phyloP scores from a whole-genome alignment of 495 filamentous ascomycete genomes.

The Lophiotrema nucula region DNA sequence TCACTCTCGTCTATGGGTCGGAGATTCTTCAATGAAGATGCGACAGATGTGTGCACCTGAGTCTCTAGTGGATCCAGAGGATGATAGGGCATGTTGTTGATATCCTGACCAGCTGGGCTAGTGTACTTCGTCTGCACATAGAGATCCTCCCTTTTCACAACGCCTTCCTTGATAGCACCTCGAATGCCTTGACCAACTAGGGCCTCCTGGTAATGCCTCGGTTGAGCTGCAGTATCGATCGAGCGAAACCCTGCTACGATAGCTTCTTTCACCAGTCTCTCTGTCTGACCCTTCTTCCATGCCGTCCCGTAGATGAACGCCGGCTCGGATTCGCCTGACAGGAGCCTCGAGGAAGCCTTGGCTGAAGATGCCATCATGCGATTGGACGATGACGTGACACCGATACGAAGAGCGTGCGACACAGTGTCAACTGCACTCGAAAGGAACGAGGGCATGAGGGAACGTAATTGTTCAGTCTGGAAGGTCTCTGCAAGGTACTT shows the following conservation, averaged over 20 bases:
- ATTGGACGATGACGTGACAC: constrained; percentile 4
- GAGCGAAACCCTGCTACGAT: constrained; percentile 69
- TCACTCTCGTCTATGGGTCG: constrained; percentile 37
- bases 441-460: too few species aligned
- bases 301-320: constrained; percentile 77
- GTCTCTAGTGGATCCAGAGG: constrained; percentile 50
- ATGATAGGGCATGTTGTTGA: constrained; percentile 60
- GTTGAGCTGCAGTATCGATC: constrained; percentile 78
- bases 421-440: not conserved
- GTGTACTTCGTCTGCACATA: constrained; percentile 74
- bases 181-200: constrained; percentile 66
- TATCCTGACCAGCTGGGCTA: constrained; percentile 58
- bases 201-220: constrained; percentile 73
- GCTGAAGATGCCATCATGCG: constrained; percentile 16
- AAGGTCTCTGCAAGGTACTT: too few species aligned
- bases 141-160: constrained; percentile 50
- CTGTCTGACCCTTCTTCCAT: constrained; percentile 77
- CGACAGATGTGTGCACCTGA: constrained; percentile 65
- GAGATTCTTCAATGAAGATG: constrained; percentile 68
- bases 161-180: constrained; percentile 55
- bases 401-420: not conserved
- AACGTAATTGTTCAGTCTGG: too few species aligned
- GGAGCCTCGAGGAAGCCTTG: not conserved
- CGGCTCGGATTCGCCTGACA: constrained; percentile 37
- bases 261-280: constrained; percentile 66